phyloP scores from a whole-genome alignment of 352 stramenopile species.

The Globisporangium carolinianum region DNA sequence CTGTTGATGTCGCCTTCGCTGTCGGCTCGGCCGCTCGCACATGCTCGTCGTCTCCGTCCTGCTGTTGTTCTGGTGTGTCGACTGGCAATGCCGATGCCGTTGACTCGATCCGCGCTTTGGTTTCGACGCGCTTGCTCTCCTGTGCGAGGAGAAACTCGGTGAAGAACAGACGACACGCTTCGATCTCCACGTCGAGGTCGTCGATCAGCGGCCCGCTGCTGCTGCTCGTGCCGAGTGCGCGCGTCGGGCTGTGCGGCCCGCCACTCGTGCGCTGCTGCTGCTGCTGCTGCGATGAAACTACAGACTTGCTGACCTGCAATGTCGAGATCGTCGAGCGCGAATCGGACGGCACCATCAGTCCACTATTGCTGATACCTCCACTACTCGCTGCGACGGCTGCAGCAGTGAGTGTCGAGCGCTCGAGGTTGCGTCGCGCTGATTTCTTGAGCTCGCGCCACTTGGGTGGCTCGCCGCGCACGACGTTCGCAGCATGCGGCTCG shows the following conservation, averaged over 20 bases:
- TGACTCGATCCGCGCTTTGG: constrained; percentile 3
- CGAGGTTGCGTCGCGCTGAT: constrained; percentile 32
- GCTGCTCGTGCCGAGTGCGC: constrained; percentile 10
- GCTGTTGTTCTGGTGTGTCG: background rate
- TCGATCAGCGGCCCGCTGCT: constrained; percentile 24
- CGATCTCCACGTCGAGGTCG: constrained; percentile 73
- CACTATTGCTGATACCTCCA: background rate
- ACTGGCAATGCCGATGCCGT: background rate
- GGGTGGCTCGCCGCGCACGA: constrained; percentile 40
- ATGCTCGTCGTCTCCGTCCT: constrained; percentile 6
- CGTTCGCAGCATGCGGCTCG: constrained; percentile 51
- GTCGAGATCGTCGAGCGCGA: constrained; percentile 56
- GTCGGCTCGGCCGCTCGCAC: background rate
- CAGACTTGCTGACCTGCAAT: constrained; percentile 3
- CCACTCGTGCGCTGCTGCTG: constrained; percentile 13
- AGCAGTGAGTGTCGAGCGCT: constrained; percentile 22
- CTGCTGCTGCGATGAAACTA: background rate
- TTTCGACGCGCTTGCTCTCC: constrained; percentile 21
- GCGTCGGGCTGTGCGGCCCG: constrained; percentile 15
- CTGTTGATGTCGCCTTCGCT: background rate
- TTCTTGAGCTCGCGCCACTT: constrained; percentile 79
- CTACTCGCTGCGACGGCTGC: constrained; percentile 15
- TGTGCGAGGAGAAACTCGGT: constrained; percentile 68
- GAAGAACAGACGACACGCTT: constrained; percentile 86
- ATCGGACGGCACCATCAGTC: constrained; percentile 19